Evolutionary conservation across 2,329 filamentous ascomycete genomes (phyloP), one percentile per base, ranked within the genome.

Genomic region (Fusarium redolens): DNA sequence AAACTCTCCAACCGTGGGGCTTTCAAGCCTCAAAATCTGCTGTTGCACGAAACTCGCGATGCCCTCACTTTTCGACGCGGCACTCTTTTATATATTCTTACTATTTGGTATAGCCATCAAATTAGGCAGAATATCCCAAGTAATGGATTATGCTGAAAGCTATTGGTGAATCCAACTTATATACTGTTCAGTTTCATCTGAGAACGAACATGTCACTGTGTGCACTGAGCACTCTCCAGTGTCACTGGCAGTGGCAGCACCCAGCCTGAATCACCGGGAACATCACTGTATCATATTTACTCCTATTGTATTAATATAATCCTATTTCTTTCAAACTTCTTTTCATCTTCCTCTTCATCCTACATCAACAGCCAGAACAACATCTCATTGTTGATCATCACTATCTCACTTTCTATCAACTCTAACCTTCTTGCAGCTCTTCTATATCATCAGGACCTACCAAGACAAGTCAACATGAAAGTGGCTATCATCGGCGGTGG

Each of bases 401-500:
- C n/a, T n/a, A 54, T 35, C 22, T 54, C 51, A 55, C 22, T 4
- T 18, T 4, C 15, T 22, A 51, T 31, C 13, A 38, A 37, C 20
- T 17, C 22, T 20, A 13, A 28, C 40, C 38, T 41, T 61, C 33
- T 66, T 15, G 33, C 11, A 44, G 45, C 5, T 8, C 10, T 7
- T 37, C 35, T 25, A 8, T 40, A 48, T 28, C 17, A 50, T 28
- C 15, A 4, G 2, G 7, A 43, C 12, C 44, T 22, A 38, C 18
- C 1, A 28, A 38, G 11, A 6, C 2, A 14, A n/a, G 4, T 17
- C 45, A 65, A 1, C 54, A 81, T 83, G 77, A 81, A 78, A 37
- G 83, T 85, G 13, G 83, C 83, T 8, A 76, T 86, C 55, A 79
- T 85, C 44, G 84, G 84, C 25, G 84, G 81, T n/a, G 84, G 84